Evolutionary conservation across 495 filamentous ascomycete species (phyloP).

Genomic region (Aspergillus kassunensis): DNA sequence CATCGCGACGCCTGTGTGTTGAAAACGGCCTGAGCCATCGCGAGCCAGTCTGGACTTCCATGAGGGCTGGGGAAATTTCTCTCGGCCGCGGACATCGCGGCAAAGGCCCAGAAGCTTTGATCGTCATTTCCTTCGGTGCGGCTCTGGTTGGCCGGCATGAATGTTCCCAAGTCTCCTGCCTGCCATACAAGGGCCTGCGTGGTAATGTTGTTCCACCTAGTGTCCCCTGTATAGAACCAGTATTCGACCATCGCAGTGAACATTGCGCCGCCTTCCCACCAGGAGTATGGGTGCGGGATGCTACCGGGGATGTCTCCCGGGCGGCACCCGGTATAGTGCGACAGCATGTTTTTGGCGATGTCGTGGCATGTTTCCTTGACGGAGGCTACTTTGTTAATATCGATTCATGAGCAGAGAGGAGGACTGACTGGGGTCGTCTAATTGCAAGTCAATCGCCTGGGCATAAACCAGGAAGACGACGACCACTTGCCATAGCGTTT

Average conservation of each 20-base stretch:
- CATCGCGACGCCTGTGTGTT: conserved; percentile 70
- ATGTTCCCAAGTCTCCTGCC: conserved; percentile 60
- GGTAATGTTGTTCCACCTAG: conserved; percentile 65
- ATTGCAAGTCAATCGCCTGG: conserved; percentile 18
- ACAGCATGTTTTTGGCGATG: conserved; percentile 46
- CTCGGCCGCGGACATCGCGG: conserved; percentile 78
- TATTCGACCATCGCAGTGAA: conserved; percentile 78
- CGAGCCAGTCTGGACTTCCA: conserved; percentile 67
- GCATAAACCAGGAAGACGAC: conserved; percentile 13
- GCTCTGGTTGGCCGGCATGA: conserved; percentile 80
- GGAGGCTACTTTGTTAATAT: conserved; percentile 29
- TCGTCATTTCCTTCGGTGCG: conserved; percentile 77
- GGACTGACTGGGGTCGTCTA: conserved; percentile 15
- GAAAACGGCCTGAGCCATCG: conserved; percentile 77
- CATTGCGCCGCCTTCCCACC: conserved; percentile 79
- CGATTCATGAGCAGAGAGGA: too few species aligned
- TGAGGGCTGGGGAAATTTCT: conserved; percentile 61
- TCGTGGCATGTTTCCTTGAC: conserved; percentile 43
- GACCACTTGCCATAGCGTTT: conserved; percentile 13
- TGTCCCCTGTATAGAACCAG: conserved; percentile 76
- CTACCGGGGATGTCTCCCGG: conserved; percentile 70
- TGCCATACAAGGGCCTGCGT: conserved; percentile 68
- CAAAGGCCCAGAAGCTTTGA: conserved; percentile 82
- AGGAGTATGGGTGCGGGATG: conserved; percentile 72
- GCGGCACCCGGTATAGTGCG: conserved; percentile 66